phyloP scores from a whole-genome alignment of 257 asterid genomes.

The Penstemon newberryi region DNA sequence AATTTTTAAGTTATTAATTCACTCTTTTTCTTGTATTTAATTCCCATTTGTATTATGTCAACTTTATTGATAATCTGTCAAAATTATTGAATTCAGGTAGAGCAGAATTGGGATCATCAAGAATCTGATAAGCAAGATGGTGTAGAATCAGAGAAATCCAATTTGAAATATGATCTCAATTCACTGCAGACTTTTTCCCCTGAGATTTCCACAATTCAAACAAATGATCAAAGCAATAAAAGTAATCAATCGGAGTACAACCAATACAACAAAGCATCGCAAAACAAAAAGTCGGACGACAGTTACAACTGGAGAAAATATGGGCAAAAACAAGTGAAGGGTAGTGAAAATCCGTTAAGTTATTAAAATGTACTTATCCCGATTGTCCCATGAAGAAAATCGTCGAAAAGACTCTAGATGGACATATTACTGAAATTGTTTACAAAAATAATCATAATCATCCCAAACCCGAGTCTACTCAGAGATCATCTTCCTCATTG shows the following conservation, averaged over 20 bases:
- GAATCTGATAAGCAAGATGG: constrained; percentile 37
- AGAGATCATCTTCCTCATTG: constrained; percentile 59
- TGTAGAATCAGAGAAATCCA: constrained; percentile 28
- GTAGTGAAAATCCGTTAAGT: constrained; percentile 89
- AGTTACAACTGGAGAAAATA: constrained; percentile 93
- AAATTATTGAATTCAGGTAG: constrained; percentile 38
- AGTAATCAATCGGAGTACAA: constrained; percentile 26
- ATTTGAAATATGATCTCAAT: constrained; percentile 31
- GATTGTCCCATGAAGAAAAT: constrained; percentile 76
- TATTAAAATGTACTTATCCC: constrained; percentile 79
- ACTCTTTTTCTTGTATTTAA: background rate
- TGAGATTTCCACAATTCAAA: constrained; percentile 40
- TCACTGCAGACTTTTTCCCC: constrained; percentile 43
- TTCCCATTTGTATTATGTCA: background rate
- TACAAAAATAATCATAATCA: constrained; percentile 77
- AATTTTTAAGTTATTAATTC: background rate
- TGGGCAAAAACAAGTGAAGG: constrained; percentile 89
- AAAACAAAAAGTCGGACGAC: constrained; percentile 56
- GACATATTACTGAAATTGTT: constrained; percentile 75
- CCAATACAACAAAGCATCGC: constrained; percentile 41
- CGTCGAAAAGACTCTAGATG: constrained; percentile 67
- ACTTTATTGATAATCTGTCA: background rate
- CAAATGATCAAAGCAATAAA: constrained; percentile 28
- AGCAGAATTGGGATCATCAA: constrained; percentile 46
- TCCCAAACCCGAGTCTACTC: constrained; percentile 71